phyloP scores from a whole-genome alignment of 192 early-diverging fungal genomes.

The Borealophlyctis nickersoniae region DNA sequence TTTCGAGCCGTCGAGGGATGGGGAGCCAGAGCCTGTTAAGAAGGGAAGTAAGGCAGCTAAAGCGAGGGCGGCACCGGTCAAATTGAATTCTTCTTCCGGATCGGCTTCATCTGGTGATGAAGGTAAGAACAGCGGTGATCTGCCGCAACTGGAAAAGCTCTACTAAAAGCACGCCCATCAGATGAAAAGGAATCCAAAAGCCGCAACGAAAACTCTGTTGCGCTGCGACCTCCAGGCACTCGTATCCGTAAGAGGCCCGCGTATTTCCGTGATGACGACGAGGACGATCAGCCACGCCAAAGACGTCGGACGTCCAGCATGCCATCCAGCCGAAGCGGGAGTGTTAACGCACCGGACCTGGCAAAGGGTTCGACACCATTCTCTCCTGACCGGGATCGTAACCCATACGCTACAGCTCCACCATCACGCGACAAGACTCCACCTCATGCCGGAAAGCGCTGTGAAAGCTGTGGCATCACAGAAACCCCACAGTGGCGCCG shows the following conservation, averaged over 20 bases:
- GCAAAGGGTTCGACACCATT: not conserved
- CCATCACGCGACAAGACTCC: conserved; percentile 7
- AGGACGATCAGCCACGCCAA: conserved; percentile 9
- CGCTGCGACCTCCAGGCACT: conserved; percentile 21
- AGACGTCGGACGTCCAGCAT: conserved; percentile 12
- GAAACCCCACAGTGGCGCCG: conserved; percentile 95
- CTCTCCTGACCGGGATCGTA: not conserved
- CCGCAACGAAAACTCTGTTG: too few relatives aligned
- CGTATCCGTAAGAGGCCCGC: conserved; percentile 8
- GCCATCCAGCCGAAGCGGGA: not conserved
- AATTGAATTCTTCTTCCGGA: too few relatives aligned
- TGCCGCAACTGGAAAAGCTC: too few relatives aligned
- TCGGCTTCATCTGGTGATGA: too few relatives aligned
- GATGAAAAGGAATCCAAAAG: too few relatives aligned
- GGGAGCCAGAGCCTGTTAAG: conserved; percentile 20
- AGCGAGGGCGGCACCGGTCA: conserved; percentile 2
- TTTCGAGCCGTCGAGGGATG: conserved; percentile 24
- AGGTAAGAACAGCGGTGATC: too few relatives aligned
- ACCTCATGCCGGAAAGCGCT: conserved; percentile 33
- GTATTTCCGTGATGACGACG: conserved; percentile 19
- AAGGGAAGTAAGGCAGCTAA: too few relatives aligned
- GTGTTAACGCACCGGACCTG: not conserved
- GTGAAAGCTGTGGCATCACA: conserved; percentile 68
- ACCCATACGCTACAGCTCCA: conserved; percentile 1
- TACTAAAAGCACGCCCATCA: too few relatives aligned